Percentiles rank a stretch among this genome's conserved stretches.
Conservation (phyloP, 2,329 filamentous ascomycete species). For the Pyrenophora teres region DNA sequence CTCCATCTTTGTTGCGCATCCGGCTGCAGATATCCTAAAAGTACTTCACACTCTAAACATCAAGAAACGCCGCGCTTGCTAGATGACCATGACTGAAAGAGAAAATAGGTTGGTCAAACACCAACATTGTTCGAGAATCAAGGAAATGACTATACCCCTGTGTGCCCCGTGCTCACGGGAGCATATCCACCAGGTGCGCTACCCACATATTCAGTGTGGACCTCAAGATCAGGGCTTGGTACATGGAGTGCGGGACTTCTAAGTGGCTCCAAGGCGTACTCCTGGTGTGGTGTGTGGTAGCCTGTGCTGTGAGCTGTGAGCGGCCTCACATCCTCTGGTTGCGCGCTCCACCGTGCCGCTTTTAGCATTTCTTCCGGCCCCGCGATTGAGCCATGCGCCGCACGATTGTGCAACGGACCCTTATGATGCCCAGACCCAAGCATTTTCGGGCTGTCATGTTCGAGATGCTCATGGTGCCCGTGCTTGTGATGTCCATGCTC, state of each 20-base stretch:
- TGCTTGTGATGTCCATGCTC: constrained; percentile 31
- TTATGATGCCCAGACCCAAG: constrained; percentile 22
- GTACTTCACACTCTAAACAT: background rate
- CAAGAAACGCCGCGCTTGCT: constrained; percentile 5
- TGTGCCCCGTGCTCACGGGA: constrained; percentile 20
- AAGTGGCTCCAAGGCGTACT: constrained; percentile 25
- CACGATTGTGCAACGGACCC: background rate
- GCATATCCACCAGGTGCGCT: constrained; percentile 14
- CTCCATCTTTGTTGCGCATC: background rate
- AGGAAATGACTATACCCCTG: constrained; percentile 14
- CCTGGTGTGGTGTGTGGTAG: constrained; percentile 19
- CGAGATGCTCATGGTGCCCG: constrained; percentile 8
- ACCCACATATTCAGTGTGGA: constrained; percentile 3
- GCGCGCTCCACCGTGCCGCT: constrained; percentile 10
- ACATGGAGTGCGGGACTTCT: constrained; percentile 20
- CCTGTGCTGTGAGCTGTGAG: constrained; percentile 19
- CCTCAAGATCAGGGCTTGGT: constrained; percentile 8
- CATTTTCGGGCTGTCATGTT: background rate
- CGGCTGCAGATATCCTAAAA: background rate
- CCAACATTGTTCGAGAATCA: too few species aligned
- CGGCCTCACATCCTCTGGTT: constrained; percentile 8
- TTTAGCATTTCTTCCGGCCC: constrained; percentile 3
- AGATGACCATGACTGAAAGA: background rate
- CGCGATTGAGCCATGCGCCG: background rate
- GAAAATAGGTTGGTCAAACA: background rate